Evolutionary conservation across 73 alveolate species (phyloP), one percentile per base, ranked within the genome.

Genomic region (Halteria grandinella): DNA sequence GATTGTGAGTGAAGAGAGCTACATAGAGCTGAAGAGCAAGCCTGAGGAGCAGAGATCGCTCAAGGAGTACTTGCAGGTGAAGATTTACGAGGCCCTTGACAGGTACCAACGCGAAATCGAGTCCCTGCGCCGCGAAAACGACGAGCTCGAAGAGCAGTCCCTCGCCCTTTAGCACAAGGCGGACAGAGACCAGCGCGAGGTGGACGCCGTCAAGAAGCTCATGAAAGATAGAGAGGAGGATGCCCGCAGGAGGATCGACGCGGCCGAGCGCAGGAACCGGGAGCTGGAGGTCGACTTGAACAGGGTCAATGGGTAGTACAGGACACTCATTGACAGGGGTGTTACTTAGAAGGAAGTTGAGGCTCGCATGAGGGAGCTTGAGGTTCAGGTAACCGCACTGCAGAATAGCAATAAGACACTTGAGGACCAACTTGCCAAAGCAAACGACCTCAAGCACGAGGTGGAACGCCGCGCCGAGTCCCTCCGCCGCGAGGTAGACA

Each of bases 401-500:
- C 20, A 48, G 33, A 21, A 23, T 50, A 17, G 33, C 27, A 49
- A 70, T 25, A 48, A 45, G 32, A 43, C 59, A 10, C 69, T 51
- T 15, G 76, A 60, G 25, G 86, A 70, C 48, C 17, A 51, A 20
- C 28, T 82, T 18, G 54, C 23, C n/a, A 72, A 55, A 23, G 0
- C 47, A 11, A 11, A 48, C 28, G 81, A 82, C 41, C 55, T 44
- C 29, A 82, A 79, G 31, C 62, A 44, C 25, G 91, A 82, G 23
- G 69, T 54, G 37, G 78, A 50, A 20, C 70, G 74, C 25, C 41
- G 59, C 20, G 17, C 55, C 59, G 96, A 93, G 17, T 51, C 82
- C 21, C 58, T 66, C 39, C 66, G 93, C 34, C 86, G 88, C 55
- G 92, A 89, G 47, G 51, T 87, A n/a, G 98, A 93, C 71, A 49